Conservation (phyloP, 176 grass and related monocot species). For the Hsuehochloa calcarea region DNA sequence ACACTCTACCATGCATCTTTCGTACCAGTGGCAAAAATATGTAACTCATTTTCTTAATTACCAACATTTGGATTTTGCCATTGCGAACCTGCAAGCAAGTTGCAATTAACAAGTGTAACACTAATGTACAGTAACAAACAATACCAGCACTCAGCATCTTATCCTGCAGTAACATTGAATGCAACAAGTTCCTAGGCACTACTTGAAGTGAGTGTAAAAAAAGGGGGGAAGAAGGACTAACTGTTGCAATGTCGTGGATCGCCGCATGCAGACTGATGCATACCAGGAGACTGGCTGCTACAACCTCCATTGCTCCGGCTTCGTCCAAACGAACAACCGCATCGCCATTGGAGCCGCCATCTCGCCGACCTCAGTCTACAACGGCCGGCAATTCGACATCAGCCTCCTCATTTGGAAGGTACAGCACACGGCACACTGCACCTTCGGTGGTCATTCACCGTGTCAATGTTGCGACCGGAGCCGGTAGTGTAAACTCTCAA, state of each 20-base stretch:
- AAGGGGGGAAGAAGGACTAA: not conserved
- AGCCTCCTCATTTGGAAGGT: conserved; percentile 84
- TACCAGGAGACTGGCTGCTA: conserved; percentile 93
- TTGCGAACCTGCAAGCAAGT: not conserved
- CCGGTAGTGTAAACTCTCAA: too few species aligned
- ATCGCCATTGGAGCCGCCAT: conserved; percentile 87
- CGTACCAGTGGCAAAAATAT: not conserved
- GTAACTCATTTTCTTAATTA: not conserved
- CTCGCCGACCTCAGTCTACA: conserved; percentile 59
- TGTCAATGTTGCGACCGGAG: too few species aligned
- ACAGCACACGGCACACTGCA: not conserved
- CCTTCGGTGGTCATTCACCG: too few species aligned
- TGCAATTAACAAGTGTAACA: not conserved
- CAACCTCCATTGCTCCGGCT: conserved; percentile 94
- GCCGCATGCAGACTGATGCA: conserved; percentile 62
- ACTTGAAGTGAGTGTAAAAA: not conserved
- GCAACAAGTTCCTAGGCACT: not conserved
- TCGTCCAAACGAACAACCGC: conserved; percentile 79
- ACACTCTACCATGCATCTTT: not conserved
- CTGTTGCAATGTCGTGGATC: not conserved
- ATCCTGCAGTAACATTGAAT: not conserved
- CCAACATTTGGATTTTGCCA: not conserved
- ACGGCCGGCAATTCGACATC: conserved; percentile 76
- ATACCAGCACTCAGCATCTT: not conserved
- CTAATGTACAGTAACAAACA: not conserved